These are phyloP conservation scores for Pseudofabraea citricarpa DNA, from an alignment of 2,329 filamentous ascomycete genomes.

Conservation along the genomic window DNA sequence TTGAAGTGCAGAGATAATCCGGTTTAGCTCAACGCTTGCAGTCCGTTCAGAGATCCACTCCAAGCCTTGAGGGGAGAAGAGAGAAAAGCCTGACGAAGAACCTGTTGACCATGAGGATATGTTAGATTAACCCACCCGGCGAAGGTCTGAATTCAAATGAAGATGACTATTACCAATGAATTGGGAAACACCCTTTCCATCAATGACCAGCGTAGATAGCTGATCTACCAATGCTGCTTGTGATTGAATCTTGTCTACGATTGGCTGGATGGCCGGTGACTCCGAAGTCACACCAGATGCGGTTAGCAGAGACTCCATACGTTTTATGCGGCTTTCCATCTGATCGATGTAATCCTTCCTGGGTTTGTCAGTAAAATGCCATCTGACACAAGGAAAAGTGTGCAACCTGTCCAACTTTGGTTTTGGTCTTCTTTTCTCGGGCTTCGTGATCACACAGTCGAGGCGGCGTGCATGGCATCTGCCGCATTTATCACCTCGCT, in stretches of 20 bases:
- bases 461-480: not conserved
- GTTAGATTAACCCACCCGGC: conserved; percentile 2
- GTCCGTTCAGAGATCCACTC: conserved; percentile 8
- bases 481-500: not conserved
- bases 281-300: not conserved
- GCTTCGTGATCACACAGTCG: not conserved
- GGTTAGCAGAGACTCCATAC: not conserved
- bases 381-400: not conserved
- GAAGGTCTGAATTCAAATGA: not conserved
- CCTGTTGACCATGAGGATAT: conserved; percentile 2
- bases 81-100: conserved; percentile 8
- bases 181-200: not conserved
- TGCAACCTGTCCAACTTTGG: not conserved
- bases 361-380: not conserved
- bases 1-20: not conserved
- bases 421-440: not conserved
- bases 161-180: not conserved
- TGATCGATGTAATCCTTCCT: not conserved
- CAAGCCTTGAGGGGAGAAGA: conserved; percentile 10
- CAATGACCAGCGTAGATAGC: not conserved
- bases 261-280: not conserved
- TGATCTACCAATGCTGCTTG: not conserved
- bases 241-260: not conserved
- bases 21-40: not conserved
- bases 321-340: not conserved